Evolutionary conservation across 2,329 filamentous ascomycete species (phyloP), one percentile per base, ranked within the genome.

Genomic region (Paecilomyces variotii): DNA sequence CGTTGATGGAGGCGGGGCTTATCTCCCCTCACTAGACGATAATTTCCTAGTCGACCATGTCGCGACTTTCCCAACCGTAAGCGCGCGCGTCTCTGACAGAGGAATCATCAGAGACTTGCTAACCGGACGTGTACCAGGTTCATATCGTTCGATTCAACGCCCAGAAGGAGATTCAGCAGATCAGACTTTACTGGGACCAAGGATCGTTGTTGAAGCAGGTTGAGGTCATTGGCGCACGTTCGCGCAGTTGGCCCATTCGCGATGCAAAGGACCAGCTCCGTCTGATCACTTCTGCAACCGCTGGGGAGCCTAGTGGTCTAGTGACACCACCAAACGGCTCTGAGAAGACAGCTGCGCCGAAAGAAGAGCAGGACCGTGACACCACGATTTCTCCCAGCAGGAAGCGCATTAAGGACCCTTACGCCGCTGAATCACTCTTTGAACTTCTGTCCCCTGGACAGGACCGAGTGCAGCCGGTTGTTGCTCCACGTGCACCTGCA

Each of bases 171-270:
- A 97, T 99, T 71, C 74, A 83, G 60, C 90, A 94, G 73, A 89
- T 97, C 63, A 89, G 93, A 66, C 85, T 93, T 65, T 90, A 88
- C 73, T 99, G 94, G 94, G 94, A 99, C 73, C 94, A 99, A 75
- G 92, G 87, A 61, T 88, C 91, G 57, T 84, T 99, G 49, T 84
- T 99, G 65, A 97, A 94, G 78, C 88, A 96, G 74, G 83, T 97
- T 63, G 92, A 97, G 62, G 87, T 97, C 58, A 97, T 99, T 74
- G 93, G 94, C 68, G 88, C 87, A 71, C 87, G 88, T 57, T 90
- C 90, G 58, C 89, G 88, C 73, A 96, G 94, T 76, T 99, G 94
- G 94, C 94, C 94, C 57, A 95, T 99, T 70, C 85, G 86, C 65
- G 91, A 96, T 71, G 89, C 87, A 70, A 85, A 85, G 67, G 91